These are phyloP conservation scores for Krasilnikovozyma curviuscula DNA, from an alignment of 768 basidiomycete genomes.

Conservation along the genomic window DNA sequence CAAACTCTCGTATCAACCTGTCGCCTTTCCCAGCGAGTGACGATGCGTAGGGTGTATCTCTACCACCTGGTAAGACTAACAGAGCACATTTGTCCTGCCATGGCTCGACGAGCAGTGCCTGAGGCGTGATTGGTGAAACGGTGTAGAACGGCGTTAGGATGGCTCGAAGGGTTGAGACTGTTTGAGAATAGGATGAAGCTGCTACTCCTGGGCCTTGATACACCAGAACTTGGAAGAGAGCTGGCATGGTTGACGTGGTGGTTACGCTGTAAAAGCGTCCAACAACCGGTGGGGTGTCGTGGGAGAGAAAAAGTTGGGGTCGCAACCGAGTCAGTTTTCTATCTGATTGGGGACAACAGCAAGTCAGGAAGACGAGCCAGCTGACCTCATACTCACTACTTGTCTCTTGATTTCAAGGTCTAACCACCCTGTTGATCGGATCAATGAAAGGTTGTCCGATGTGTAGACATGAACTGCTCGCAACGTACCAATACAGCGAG, in stretches of 20 bases:
- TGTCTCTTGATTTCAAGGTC: too few relatives aligned
- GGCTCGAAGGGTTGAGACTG: slow-evolving; percentile 34
- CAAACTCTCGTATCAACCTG: slow-evolving; percentile 38
- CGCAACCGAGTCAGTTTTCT: too few relatives aligned
- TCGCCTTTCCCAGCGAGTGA: slow-evolving; percentile 27
- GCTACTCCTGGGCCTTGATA: slow-evolving; percentile 46
- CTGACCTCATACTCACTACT: too few relatives aligned
- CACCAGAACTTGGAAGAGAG: slow-evolving; percentile 36
- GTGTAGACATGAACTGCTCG: too few relatives aligned
- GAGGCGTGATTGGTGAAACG: slow-evolving; percentile 45
- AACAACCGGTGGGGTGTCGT: too few relatives aligned
- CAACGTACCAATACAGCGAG: too few relatives aligned
- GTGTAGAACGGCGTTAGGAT: slow-evolving; percentile 56
- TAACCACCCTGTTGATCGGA: too few relatives aligned
- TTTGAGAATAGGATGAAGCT: slow-evolving; percentile 31
- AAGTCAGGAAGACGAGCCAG: too few relatives aligned
- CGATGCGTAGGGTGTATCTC: slow-evolving; percentile 30
- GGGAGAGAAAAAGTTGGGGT: too few relatives aligned
- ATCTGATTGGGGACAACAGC: too few relatives aligned
- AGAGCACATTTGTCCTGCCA: slow-evolving; percentile 60
- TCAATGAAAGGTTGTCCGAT: too few relatives aligned
- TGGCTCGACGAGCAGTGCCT: slow-evolving; percentile 44
- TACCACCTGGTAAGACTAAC: slow-evolving; percentile 53
- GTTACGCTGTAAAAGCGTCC: too few relatives aligned
- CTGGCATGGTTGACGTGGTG: background rate